A percentile compares a stretch with the other conserved stretches of the same genome.
Evolutionary conservation across 2,329 filamentous ascomycete species (phyloP).

Genomic region (Keithomyces neogunnii): DNA sequence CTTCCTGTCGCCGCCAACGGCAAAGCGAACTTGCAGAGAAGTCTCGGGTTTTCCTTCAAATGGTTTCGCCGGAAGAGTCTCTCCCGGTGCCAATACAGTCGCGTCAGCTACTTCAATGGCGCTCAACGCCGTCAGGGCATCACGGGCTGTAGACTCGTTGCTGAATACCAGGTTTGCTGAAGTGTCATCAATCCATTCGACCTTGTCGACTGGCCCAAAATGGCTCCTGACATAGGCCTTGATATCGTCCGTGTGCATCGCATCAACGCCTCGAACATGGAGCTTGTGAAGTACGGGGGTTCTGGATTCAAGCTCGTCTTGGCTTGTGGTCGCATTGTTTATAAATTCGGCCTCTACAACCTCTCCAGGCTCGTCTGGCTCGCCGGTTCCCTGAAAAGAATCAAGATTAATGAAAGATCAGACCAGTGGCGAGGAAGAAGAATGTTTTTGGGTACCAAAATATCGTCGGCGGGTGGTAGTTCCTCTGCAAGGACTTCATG

Average conservation of each 20-base stretch:
- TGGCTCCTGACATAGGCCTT: constrained; percentile 65
- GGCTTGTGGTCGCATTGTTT: neutral
- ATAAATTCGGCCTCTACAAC: constrained; percentile 25
- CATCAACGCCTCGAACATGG: constrained; percentile 77
- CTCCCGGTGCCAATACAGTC: constrained; percentile 48
- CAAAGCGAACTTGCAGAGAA: constrained; percentile 63
- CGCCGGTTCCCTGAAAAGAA: constrained; percentile 22
- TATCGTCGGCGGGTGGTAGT: constrained; percentile 24
- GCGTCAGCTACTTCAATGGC: constrained; percentile 43
- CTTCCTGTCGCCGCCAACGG: constrained; percentile 72
- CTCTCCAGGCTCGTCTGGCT: constrained; percentile 29
- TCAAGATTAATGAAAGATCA: constrained; percentile 9
- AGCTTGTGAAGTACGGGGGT: constrained; percentile 48
- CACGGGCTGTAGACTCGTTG: constrained; percentile 40
- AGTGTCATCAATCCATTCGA: constrained; percentile 94
- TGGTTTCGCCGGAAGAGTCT: constrained; percentile 61
- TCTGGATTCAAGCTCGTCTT: constrained; percentile 15
- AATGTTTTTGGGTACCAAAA: constrained; percentile 19
- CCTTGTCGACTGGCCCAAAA: constrained; percentile 48
- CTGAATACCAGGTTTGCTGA: constrained; percentile 80
- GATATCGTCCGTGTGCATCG: constrained; percentile 72
- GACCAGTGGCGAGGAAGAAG: neutral
- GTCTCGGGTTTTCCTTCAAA: constrained; percentile 60
- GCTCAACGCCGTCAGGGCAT: constrained; percentile 47
- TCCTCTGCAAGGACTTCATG: constrained; percentile 19